Conservation (phyloP, 2,329 filamentous ascomycete genomes). For the Sporothrix phasma region DNA sequence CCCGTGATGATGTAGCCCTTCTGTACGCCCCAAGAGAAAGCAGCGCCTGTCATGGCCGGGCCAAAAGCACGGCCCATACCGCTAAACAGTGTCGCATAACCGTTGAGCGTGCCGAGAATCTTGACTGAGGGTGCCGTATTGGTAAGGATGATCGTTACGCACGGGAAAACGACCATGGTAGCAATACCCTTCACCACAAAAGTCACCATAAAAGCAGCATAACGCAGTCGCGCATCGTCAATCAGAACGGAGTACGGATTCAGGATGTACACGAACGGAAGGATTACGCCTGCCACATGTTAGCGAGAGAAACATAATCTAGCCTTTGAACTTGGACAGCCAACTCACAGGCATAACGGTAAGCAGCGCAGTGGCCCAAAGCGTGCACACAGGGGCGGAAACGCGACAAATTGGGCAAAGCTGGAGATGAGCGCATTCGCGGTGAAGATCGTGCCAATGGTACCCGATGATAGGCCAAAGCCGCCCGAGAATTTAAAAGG, state of each 20-base stretch:
- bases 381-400: constrained; percentile 61
- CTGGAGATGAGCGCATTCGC: constrained; percentile 71
- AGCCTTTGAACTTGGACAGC: background rate
- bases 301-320: background rate
- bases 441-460: constrained; percentile 80
- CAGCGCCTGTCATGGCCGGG: constrained; percentile 60
- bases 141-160: constrained; percentile 79
- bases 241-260: constrained; percentile 71
- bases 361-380: constrained; percentile 68
- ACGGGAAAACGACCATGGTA: constrained; percentile 80
- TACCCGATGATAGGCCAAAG: constrained; percentile 61
- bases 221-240: constrained; percentile 37
- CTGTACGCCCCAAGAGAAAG: constrained; percentile 68
- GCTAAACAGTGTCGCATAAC: constrained; percentile 73
- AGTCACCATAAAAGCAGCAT: constrained; percentile 52
- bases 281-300: constrained; percentile 40
- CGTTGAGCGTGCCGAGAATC: constrained; percentile 81
- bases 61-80: constrained; percentile 72
- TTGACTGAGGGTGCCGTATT: constrained; percentile 69
- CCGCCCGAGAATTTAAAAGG: constrained; percentile 78
- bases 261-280: constrained; percentile 69
- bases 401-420: constrained; percentile 75
- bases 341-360: constrained; percentile 48
- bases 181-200: constrained; percentile 66
- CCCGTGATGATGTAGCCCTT: constrained; percentile 67